Conservation (phyloP, 352 stramenopile genomes). For the Phytophthora crassamura region DNA sequence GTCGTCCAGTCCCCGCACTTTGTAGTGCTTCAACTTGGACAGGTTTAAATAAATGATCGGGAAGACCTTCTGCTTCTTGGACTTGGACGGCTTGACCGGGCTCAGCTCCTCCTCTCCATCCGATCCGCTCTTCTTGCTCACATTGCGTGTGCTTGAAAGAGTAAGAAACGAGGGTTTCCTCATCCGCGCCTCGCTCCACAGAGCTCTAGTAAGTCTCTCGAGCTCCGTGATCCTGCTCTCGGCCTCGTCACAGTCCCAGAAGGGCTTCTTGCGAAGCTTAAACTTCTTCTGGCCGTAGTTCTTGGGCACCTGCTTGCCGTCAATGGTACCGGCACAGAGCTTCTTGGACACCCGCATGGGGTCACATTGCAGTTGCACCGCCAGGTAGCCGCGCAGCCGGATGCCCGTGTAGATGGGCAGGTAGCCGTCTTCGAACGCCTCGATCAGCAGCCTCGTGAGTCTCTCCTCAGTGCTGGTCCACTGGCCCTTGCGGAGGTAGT, state of each 20-base stretch:
- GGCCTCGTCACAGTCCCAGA: slow-evolving; percentile 62
- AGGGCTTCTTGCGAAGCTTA: slow-evolving; percentile 63
- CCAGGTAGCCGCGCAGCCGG: slow-evolving; percentile 75
- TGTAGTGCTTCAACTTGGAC: slow-evolving; percentile 61
- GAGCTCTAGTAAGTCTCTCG: slow-evolving; percentile 53
- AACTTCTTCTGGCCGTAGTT: slow-evolving; percentile 88
- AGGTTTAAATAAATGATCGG: slow-evolving; percentile 87
- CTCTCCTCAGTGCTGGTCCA: slow-evolving; percentile 76
- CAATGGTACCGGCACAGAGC: slow-evolving; percentile 70
- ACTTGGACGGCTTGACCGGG: slow-evolving; percentile 30
- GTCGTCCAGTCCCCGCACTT: slow-evolving; percentile 9
- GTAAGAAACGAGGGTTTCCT: slow-evolving; percentile 60
- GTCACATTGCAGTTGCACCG: slow-evolving; percentile 79
- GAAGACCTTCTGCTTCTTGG: slow-evolving; percentile 69
- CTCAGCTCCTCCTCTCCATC: slow-evolving; percentile 23
- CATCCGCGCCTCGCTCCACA: slow-evolving; percentile 68
- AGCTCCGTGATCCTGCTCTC: slow-evolving; percentile 49
- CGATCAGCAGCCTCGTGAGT: slow-evolving; percentile 64
- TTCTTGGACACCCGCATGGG: slow-evolving; percentile 88
- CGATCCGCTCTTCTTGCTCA: slow-evolving; percentile 11
- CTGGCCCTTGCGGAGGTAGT: slow-evolving; percentile 77
- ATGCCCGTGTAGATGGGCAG: slow-evolving; percentile 80
- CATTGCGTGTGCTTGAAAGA: slow-evolving; percentile 69
- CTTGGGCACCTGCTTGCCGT: slow-evolving; percentile 72
- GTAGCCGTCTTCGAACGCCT: slow-evolving; percentile 77